These are phyloP conservation scores for Tetraselmis striata DNA, from an alignment of 139 green algal genomes.

Conservation along the genomic window DNA sequence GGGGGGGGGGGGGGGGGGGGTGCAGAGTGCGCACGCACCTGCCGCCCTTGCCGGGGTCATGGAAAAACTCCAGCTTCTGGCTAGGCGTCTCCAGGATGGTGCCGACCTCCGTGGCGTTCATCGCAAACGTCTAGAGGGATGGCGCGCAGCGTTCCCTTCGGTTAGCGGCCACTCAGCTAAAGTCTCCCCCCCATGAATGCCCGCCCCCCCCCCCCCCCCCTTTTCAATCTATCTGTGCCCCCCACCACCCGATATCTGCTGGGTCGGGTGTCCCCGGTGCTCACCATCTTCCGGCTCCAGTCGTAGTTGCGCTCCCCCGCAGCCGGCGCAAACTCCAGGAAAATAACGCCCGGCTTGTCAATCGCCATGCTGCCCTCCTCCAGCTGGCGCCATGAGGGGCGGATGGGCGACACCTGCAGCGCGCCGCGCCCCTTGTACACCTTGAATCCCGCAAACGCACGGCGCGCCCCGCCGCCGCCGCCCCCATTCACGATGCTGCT, in stretches of 20 bases:
- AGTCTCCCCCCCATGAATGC: neutral
- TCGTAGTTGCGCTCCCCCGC: neutral
- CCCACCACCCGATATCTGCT: too few relatives aligned
- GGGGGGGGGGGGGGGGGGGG: too few relatives aligned
- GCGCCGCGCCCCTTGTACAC: neutral
- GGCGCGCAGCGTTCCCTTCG: too few relatives aligned
- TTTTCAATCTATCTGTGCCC: neutral
- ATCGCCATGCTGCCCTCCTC: neutral
- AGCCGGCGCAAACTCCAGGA: neutral
- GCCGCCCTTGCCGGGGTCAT: neutral
- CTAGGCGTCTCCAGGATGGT: neutral
- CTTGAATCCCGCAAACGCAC: neutral
- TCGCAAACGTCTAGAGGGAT: neutral
- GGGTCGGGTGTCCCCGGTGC: too few relatives aligned
- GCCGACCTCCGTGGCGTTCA: neutral
- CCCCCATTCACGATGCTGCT: too few relatives aligned
- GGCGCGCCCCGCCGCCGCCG: too few relatives aligned
- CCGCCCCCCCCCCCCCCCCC: too few relatives aligned
- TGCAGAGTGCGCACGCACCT: neutral
- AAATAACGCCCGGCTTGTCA: neutral
- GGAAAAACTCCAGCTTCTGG: neutral
- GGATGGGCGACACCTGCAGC: neutral
- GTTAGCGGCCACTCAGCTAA: neutral
- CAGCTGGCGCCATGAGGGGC: neutral
- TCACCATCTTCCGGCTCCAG: neutral